Evolutionary conservation across 495 filamentous ascomycete genomes (phyloP).

Genomic region (Chaetomium fimeti): DNA sequence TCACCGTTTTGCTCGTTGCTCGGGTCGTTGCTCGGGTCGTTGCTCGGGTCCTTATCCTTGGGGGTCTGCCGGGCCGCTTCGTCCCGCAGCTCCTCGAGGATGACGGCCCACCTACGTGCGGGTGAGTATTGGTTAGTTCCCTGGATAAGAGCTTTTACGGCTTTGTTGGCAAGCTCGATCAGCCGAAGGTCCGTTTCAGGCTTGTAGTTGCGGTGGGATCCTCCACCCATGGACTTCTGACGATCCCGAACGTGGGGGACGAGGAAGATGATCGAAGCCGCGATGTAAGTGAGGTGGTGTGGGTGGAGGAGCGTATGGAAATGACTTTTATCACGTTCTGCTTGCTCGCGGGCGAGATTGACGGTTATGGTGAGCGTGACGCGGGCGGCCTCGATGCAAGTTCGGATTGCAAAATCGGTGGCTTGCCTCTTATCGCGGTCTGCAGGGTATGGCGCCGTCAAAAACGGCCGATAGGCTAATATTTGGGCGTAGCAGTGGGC

Average conservation of each 20-base stretch:
- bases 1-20: neutral
- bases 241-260: conserved; percentile 15
- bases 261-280: conserved; percentile 16
- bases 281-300: conserved; percentile 27
- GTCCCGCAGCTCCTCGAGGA: conserved; percentile 28
- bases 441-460: conserved; percentile 32
- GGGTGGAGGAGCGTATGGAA: conserved; percentile 28
- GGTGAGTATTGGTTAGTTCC: conserved; percentile 25
- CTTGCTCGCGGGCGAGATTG: conserved; percentile 17
- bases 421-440: conserved; percentile 27
- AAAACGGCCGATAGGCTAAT: conserved; percentile 39
- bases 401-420: conserved; percentile 37
- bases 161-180: conserved; percentile 18
- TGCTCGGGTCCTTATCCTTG: neutral
- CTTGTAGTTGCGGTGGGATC: conserved; percentile 7
- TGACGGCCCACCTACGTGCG: conserved; percentile 22
- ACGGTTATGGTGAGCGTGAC: conserved; percentile 36
- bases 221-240: conserved; percentile 14
- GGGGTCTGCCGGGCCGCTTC: conserved; percentile 22
- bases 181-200: conserved; percentile 13
- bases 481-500: conserved; percentile 56
- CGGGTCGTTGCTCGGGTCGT: neutral
- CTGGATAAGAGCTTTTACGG: conserved; percentile 15
- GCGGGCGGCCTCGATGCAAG: conserved; percentile 39
- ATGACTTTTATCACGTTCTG: conserved; percentile 21